A percentile compares a stretch with the other conserved stretches of the same genome.
phyloP scores from a whole-genome alignment of 345 rosid genomes.

The Capsella bursapastoris region DNA sequence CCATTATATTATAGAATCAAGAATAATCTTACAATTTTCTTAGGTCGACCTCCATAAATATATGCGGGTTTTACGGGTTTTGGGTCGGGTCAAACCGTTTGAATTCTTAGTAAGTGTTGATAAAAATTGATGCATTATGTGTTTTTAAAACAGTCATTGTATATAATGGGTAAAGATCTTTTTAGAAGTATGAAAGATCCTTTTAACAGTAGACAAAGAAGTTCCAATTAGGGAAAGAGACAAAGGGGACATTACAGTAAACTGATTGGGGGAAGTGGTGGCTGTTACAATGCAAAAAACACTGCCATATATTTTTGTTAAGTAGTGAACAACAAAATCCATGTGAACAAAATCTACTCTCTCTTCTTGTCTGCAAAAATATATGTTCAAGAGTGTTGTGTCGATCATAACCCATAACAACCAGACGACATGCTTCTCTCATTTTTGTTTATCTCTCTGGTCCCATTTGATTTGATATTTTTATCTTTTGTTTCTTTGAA shows the following conservation, averaged over 20 bases:
- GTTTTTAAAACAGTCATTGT: too few relatives aligned
- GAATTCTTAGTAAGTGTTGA: too few relatives aligned
- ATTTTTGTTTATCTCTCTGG: constrained; percentile 20
- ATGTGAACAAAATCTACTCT: constrained; percentile 36
- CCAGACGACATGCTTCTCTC: constrained; percentile 29
- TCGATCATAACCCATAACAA: constrained; percentile 15
- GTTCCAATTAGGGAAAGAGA: constrained; percentile 31
- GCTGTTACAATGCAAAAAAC: constrained; percentile 32
- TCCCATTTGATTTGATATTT: constrained; percentile 32
- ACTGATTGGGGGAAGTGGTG: constrained; percentile 14
- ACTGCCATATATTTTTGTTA: constrained; percentile 28
- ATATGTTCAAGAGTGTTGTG: constrained; percentile 2
- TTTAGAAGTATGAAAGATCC: constrained; percentile 1
- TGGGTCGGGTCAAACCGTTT: too few relatives aligned
- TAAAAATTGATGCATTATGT: too few relatives aligned
- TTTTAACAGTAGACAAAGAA: not conserved
- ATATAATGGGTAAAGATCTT: not conserved
- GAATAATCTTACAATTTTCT: too few relatives aligned
- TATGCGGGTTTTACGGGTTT: too few relatives aligned
- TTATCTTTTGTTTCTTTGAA: not conserved
- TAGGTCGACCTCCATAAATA: too few relatives aligned
- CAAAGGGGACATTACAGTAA: constrained; percentile 25
- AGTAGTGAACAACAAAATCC: constrained; percentile 34
- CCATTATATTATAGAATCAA: too few relatives aligned
- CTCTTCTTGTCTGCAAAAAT: constrained; percentile 35